These are phyloP conservation scores for Aureobasidium pullulans DNA, from an alignment of 2,329 filamentous ascomycete genomes.

Conservation along the genomic window DNA sequence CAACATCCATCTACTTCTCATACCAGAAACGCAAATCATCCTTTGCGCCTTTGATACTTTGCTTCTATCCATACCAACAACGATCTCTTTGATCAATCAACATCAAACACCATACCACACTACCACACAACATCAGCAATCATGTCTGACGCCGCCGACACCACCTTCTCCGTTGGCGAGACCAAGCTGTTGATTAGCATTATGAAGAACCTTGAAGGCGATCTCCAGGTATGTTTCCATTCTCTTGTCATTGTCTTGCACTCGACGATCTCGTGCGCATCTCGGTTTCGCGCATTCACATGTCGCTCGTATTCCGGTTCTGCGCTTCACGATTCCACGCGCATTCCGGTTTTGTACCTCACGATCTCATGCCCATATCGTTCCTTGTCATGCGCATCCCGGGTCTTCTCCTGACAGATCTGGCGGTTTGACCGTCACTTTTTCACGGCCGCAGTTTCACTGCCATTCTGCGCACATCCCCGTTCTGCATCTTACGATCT, in stretches of 20 bases:
- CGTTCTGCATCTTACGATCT: too few species aligned
- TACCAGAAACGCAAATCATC: background rate
- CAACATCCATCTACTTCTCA: background rate
- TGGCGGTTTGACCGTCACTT: too few species aligned
- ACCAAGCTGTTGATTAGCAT: constrained; percentile 21
- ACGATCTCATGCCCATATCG: too few species aligned
- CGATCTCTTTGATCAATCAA: background rate
- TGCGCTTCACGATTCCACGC: background rate
- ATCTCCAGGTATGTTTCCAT: constrained; percentile 18
- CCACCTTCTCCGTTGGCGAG: constrained; percentile 19
- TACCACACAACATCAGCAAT: background rate
- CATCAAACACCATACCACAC: too few species aligned
- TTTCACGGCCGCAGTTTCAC: too few species aligned
- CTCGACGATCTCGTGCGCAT: background rate
- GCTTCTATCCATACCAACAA: background rate
- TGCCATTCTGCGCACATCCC: too few species aligned
- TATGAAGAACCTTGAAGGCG: constrained; percentile 21
- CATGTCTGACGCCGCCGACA: constrained; percentile 11
- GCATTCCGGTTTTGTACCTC: too few species aligned
- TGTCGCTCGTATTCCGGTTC: background rate
- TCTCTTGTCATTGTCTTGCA: background rate
- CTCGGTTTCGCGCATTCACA: background rate
- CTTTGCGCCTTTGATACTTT: background rate
- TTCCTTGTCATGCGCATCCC: too few species aligned
- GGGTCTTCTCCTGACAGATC: too few species aligned